Evolutionary conservation across 768 basidiomycete species (phyloP), one percentile per base, ranked within the genome.

Genomic region (Boletus speciosus): DNA sequence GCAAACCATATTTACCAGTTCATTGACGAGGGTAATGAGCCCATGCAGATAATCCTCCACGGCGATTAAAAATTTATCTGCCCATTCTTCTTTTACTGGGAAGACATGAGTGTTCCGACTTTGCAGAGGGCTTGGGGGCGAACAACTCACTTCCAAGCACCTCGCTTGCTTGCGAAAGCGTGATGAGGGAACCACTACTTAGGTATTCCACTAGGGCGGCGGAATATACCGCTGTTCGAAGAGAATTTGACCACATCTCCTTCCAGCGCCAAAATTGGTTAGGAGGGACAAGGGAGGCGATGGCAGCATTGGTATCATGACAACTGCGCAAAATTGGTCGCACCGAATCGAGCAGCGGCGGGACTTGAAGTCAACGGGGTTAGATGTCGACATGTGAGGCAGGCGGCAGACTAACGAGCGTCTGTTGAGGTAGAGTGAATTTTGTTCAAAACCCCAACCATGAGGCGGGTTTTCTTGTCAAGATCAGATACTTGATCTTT

Each of bases 251-350:
- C 89, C 89, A 91, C 82, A 88, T 82, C 25, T 90, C 88, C 66
- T 87, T 90, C 86, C 86, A 92, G 52, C 82, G 77, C 90, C 90
- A 92, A 56, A 88, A 83, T 58, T 90, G 86, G 60, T 86, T 82
- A 31, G 74, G 75, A 29, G 90, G 90, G 25, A 90, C 74, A 32
- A 84, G 74, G 6, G 62, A 70, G 6, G 82, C 83, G n/a, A 93
- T 71, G 1, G 75, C 73, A 23, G 73, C 71, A 10, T 68, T 78
- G 8, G 74, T 78, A 19, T 77, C 79, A 52, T 72, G 73, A 59
- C 84, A 91, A 58, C 78, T 79, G 11, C 69, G 63, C 29, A 91
- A 65, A 9, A 81, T 71, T 2, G 86, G 83, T 37, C 73, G 76
- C 14, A 87, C 78, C 14, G 78, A 72, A 47, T 80, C 78, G 32